Evolutionary conservation across 164 flowering plant species (phyloP).

Genomic region (Euptelea pleiosperma): DNA sequence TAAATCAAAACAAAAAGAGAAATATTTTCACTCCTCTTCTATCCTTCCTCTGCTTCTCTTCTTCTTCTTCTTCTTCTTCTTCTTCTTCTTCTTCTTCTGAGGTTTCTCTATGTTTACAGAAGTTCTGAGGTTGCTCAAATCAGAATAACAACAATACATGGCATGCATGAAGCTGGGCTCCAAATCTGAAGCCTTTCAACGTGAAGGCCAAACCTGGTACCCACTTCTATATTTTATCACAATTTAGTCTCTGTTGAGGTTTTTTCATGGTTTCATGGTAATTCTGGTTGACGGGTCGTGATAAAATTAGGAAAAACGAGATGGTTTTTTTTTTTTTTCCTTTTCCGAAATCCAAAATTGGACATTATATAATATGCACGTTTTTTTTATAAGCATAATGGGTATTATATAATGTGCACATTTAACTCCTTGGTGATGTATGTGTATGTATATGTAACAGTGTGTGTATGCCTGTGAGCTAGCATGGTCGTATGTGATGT

Average conservation of each 20-base stretch:
- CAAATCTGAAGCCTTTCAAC: constrained; percentile 56
- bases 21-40: too few species aligned
- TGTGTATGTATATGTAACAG: neutral
- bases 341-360: neutral
- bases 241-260: neutral
- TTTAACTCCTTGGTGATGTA: constrained; percentile 1
- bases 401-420: neutral
- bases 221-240: neutral
- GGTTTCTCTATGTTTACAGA: neutral
- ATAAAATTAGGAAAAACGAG: neutral
- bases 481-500: neutral
- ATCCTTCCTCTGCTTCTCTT: neutral
- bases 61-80: neutral
- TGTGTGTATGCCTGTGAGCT: neutral
- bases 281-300: neutral
- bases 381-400: too few species aligned
- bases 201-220: constrained; percentile 56
- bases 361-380: neutral
- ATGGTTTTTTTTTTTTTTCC: neutral
- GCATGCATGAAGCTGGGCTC: constrained; percentile 64
- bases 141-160: constrained; percentile 22
- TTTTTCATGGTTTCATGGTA: neutral
- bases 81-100: neutral
- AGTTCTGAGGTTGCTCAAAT: neutral
- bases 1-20: neutral